phyloP scores from a whole-genome alignment of 1,139 yeast species.

The Geotrichum carabidarum region DNA sequence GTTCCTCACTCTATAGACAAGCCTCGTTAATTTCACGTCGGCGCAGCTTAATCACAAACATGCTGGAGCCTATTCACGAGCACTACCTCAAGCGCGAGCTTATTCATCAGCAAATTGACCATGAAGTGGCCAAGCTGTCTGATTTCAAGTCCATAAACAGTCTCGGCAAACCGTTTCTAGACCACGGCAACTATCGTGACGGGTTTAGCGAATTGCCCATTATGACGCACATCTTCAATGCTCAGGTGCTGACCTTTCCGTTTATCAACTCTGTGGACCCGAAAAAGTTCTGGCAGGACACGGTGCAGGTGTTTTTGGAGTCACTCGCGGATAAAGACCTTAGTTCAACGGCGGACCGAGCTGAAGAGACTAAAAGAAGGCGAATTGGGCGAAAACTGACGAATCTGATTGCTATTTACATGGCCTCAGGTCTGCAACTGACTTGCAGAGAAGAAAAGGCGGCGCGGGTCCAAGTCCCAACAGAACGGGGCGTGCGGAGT shows the following conservation, averaged over 20 bases:
- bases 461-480: conserved; percentile 45
- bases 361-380: conserved; percentile 66
- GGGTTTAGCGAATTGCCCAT: conserved; percentile 52
- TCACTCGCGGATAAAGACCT: conserved; percentile 66
- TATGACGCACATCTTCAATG: conserved; percentile 56
- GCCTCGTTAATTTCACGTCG: not conserved
- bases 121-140: conserved; percentile 57
- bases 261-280: conserved; percentile 54
- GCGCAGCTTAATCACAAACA: not conserved
- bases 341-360: conserved; percentile 65
- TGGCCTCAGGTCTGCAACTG: conserved; percentile 70
- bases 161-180: conserved; percentile 68
- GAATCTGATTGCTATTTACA: conserved; percentile 59
- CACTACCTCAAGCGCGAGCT: conserved; percentile 82
- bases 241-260: conserved; percentile 67
- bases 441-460: conserved; percentile 52
- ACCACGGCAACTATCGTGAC: conserved; percentile 9
- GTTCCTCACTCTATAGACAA: not conserved
- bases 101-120: conserved; percentile 53
- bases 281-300: conserved; percentile 64
- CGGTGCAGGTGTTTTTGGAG: conserved; percentile 75
- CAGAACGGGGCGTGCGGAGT: conserved; percentile 50
- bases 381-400: conserved; percentile 57
- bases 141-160: conserved; percentile 55
- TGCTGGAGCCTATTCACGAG: conserved; percentile 47